These are phyloP conservation scores for Polygonum aviculare DNA, from an alignment of 148 eudicot genomes.

Conservation along the genomic window DNA sequence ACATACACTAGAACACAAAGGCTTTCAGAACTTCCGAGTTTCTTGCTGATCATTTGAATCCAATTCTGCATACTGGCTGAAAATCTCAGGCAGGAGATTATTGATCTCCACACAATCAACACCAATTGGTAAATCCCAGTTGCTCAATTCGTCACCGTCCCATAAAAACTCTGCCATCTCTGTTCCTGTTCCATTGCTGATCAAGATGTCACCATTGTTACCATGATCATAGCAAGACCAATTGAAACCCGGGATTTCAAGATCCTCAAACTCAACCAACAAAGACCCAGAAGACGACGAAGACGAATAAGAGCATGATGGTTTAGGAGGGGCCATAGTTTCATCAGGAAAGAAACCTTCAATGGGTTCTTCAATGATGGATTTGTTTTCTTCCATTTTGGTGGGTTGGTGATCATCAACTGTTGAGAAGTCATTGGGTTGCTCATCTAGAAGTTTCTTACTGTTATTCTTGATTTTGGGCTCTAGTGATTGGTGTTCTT, in stretches of 20 bases:
- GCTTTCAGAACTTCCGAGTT: background rate
- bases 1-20: background rate
- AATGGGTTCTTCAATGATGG: conserved; percentile 10
- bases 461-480: background rate
- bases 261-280: conserved; percentile 17
- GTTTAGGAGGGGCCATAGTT: background rate
- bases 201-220: background rate
- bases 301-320: background rate
- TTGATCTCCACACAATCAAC: conserved; percentile 1
- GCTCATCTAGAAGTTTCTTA: background rate
- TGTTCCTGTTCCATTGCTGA: background rate
- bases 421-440: background rate
- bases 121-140: conserved; percentile 6
- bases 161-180: background rate
- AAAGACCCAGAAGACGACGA: conserved; percentile 6
- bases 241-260: conserved; percentile 27
- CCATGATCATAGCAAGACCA: conserved; percentile 12
- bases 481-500: background rate
- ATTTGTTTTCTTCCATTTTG: background rate
- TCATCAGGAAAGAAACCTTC: conserved; percentile 43
- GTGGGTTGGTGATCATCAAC: background rate
- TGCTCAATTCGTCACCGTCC: background rate
- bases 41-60: background rate
- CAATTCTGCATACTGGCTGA: background rate
- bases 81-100: background rate